phyloP scores from a whole-genome alignment of 1,284 basidiomycete genomes.

The Mycosarcoma mackinlayi region DNA sequence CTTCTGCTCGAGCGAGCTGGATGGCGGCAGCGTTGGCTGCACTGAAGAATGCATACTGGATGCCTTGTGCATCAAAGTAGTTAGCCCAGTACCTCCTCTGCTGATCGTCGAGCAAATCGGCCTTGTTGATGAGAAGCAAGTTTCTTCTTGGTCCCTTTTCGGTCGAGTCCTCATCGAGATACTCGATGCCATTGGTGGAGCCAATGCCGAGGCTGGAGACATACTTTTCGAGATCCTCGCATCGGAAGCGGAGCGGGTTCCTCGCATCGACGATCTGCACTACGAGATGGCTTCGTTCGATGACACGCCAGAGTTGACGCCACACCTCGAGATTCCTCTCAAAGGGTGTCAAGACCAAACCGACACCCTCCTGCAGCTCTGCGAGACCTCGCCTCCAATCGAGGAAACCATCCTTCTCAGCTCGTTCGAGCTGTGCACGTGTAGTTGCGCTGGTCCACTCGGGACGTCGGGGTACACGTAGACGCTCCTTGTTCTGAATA shows the following conservation, averaged over 20 bases:
- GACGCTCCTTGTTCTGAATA: slow-evolving; percentile 58
- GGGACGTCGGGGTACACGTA: slow-evolving; percentile 64
- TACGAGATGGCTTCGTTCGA: slow-evolving; percentile 66
- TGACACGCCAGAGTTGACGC: slow-evolving; percentile 68
- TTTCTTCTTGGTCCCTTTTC: slow-evolving; percentile 75
- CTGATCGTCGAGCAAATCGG: slow-evolving; percentile 86
- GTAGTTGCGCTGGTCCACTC: slow-evolving; percentile 63
- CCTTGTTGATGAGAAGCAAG: slow-evolving; percentile 93
- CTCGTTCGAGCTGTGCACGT: slow-evolving; percentile 62
- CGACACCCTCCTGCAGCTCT: slow-evolving; percentile 64
- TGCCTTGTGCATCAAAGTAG: slow-evolving; percentile 84
- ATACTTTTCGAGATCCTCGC: slow-evolving; percentile 67
- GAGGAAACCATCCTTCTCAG: slow-evolving; percentile 65
- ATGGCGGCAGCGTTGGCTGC: slow-evolving; percentile 87
- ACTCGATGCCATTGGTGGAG: slow-evolving; percentile 89
- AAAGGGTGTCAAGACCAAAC: slow-evolving; percentile 68
- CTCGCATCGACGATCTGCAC: slow-evolving; percentile 68
- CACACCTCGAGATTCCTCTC: slow-evolving; percentile 68
- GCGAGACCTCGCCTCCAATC: slow-evolving; percentile 66
- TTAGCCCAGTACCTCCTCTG: slow-evolving; percentile 89
- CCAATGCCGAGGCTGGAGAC: slow-evolving; percentile 72
- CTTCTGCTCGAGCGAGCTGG: slow-evolving; percentile 71
- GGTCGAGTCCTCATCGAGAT: slow-evolving; percentile 82
- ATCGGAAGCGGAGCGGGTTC: slow-evolving; percentile 66
- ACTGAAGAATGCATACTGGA: slow-evolving; percentile 95